Evolutionary conservation across 208 protist species (phyloP), one percentile per base, ranked within the genome.

Genomic region (Trypanosoma boissoni): DNA sequence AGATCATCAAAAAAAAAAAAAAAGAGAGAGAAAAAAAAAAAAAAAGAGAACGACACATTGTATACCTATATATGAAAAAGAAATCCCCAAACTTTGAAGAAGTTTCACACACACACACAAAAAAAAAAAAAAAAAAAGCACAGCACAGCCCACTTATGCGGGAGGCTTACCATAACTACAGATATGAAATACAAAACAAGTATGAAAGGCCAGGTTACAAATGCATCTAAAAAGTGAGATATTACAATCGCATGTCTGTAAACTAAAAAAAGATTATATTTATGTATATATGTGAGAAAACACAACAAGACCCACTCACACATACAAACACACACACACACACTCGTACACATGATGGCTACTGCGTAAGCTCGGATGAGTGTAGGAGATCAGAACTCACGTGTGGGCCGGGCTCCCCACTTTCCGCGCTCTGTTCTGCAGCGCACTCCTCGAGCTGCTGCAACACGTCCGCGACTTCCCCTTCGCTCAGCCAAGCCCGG

Each of bases 1-100:
- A 56, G 51, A 58, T 41, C 44, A 53, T 21, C 32, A 58, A 39
- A 69, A 14, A 39, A 27, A 41, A 70, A 70, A 27, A 52, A 41
- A 55, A 45, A 54, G 18, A 48, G 36, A 48, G 41, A 51, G n/a
- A 51, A 32, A 56, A 7, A 23, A 26, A 48, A n/a, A 52, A 32
- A 66, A 26, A 51, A 26, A 32, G 2, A 58, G 16, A 48, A 58
- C 24, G 3, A 24, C 29, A n/a, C 43, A 44, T 44, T 45, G 7
- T 6, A 28, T 45, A 23, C 9, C 21, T 26, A 34, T 14, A 18
- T 53, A 34, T 18, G 51, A 66, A 26, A 51, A 26, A 32, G 2
- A 58, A n/a, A 48, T 43, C 24, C 5, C 8, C 29, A n/a, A 44
- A 44, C 28, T 45, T 20, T 6, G 18, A n/a, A 23, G 21, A 8